phyloP scores from a whole-genome alignment of 2,329 filamentous ascomycete genomes.

The Chrysoporthe cubensis region DNA sequence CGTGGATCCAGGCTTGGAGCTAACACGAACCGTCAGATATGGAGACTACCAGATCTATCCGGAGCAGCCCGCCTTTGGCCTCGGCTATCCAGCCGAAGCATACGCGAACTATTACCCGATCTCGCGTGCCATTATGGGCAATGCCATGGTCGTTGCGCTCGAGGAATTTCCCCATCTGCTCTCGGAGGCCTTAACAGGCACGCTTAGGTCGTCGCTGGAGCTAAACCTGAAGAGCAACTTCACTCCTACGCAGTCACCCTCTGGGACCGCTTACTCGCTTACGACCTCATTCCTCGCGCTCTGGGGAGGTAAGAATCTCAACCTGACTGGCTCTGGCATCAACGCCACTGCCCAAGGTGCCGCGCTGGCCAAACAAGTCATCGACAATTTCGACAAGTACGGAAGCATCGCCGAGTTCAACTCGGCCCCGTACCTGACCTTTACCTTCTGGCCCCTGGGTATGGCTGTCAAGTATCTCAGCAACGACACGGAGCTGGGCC shows the following conservation, averaged over 20 bases:
- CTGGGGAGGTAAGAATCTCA: constrained; percentile 7
- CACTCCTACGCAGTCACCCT: not conserved
- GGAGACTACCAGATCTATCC: constrained; percentile 8
- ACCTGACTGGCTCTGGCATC: not conserved
- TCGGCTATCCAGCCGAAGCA: constrained; percentile 37
- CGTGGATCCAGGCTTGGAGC: not conserved
- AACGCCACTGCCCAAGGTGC: not conserved
- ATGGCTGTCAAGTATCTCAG: not conserved
- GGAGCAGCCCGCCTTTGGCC: constrained; percentile 1
- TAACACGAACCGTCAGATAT: not conserved
- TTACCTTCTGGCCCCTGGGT: constrained; percentile 4
- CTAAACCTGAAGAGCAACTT: constrained; percentile 10
- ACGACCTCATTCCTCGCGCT: constrained; percentile 1
- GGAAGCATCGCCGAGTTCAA: constrained; percentile 5
- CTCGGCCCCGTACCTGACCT: constrained; percentile 2
- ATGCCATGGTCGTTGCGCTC: constrained; percentile 59
- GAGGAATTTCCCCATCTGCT: constrained; percentile 60
- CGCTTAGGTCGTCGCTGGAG: constrained; percentile 1
- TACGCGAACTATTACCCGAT: constrained; percentile 66
- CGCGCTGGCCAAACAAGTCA: constrained; percentile 6
- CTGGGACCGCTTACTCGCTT: constrained; percentile 5
- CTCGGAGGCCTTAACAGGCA: not conserved
- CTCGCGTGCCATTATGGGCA: constrained; percentile 66
- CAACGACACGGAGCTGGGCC: constrained; percentile 5
- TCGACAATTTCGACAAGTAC: constrained; percentile 5